phyloP scores from a whole-genome alignment of 306 rosid species.

The Aeschynomene evenia region DNA sequence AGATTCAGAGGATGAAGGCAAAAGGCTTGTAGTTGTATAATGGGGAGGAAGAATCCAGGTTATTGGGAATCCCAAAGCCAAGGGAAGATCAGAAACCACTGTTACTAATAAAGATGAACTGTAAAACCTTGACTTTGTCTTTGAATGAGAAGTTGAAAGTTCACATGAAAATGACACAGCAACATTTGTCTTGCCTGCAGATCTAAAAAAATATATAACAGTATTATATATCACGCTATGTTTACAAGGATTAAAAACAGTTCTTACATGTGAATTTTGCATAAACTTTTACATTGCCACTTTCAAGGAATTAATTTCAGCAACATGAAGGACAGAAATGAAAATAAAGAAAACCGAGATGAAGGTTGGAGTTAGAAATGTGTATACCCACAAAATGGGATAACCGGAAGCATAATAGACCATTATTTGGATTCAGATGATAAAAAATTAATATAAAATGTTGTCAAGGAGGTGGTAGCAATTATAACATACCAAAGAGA shows the following conservation, averaged over 20 bases:
- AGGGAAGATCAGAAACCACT: slow-evolving; percentile 83
- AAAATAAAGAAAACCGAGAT: slow-evolving; percentile 11
- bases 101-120: slow-evolving; percentile 65
- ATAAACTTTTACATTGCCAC: background rate
- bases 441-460: background rate
- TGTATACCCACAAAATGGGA: background rate
- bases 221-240: background rate
- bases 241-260: background rate
- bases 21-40: slow-evolving; percentile 61
- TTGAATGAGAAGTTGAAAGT: slow-evolving; percentile 50
- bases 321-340: background rate
- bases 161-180: slow-evolving; percentile 75
- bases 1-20: slow-evolving; percentile 67
- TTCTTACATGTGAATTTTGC: background rate
- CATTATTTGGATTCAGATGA: slow-evolving; percentile 24
- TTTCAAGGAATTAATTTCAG: slow-evolving; percentile 22
- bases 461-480: background rate
- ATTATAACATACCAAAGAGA: background rate
- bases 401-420: slow-evolving; percentile 5
- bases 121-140: slow-evolving; percentile 47
- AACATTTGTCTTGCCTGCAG: slow-evolving; percentile 80
- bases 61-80: slow-evolving; percentile 83
- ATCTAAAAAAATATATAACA: slow-evolving; percentile 43
- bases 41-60: slow-evolving; percentile 98
- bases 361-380: slow-evolving; percentile 12